These are phyloP conservation scores for Claviceps africana DNA, from an alignment of 2,329 filamentous ascomycete species.

Conservation along the genomic window DNA sequence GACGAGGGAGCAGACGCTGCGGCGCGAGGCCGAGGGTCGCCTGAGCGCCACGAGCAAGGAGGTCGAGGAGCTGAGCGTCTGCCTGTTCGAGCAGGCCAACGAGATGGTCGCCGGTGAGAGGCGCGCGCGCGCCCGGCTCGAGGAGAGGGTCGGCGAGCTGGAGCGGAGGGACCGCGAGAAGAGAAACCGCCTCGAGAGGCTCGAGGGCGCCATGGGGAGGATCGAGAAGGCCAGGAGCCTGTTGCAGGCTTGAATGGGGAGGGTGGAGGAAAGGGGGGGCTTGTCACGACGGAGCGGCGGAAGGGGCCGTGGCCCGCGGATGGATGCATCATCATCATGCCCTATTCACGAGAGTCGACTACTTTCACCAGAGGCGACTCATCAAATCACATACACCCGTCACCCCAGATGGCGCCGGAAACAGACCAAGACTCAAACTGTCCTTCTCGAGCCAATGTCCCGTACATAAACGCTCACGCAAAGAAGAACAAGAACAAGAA, in stretches of 20 bases:
- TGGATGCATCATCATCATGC: too few relatives aligned
- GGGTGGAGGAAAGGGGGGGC: too few relatives aligned
- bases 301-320: too few relatives aligned
- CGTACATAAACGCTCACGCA: too few relatives aligned
- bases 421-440: too few relatives aligned
- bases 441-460: too few relatives aligned
- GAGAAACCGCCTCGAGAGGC: slow-evolving; percentile 48
- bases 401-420: too few relatives aligned
- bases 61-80: slow-evolving; percentile 64
- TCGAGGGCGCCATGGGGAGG: slow-evolving; percentile 57
- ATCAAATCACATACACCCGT: too few relatives aligned
- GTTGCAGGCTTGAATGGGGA: slow-evolving; percentile 23
- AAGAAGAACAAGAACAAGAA: too few relatives aligned
- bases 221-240: slow-evolving; percentile 57
- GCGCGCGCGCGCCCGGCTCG: slow-evolving; percentile 53
- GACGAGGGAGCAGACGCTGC: slow-evolving; percentile 50
- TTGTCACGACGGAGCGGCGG: too few relatives aligned
- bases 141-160: slow-evolving; percentile 54
- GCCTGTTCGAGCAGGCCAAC: slow-evolving; percentile 70
- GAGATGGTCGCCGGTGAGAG: slow-evolving; percentile 75
- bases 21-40: slow-evolving; percentile 54
- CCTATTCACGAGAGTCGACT: too few relatives aligned
- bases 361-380: too few relatives aligned
- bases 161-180: slow-evolving; percentile 60
- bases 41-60: slow-evolving; percentile 54